phyloP scores from a whole-genome alignment of 352 stramenopile species.

The Phytophthora hibernalis region DNA sequence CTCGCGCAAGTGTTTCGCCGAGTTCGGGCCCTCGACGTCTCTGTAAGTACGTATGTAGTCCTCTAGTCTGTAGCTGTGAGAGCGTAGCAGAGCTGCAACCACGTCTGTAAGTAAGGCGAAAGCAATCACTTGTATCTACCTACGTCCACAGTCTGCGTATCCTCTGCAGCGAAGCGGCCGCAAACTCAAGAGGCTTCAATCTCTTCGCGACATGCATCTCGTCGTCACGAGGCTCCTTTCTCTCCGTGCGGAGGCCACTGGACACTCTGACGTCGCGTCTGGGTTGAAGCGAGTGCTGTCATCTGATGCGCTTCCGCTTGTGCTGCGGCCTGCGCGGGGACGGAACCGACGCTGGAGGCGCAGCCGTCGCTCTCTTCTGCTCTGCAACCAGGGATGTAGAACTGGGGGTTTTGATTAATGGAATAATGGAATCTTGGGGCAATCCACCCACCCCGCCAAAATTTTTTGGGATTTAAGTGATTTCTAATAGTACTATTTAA shows the following conservation, averaged over 20 bases:
- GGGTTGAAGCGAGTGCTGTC: background rate
- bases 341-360: background rate
- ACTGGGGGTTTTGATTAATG: too few species aligned
- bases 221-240: background rate
- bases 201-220: slow-evolving; percentile 21
- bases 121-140: slow-evolving; percentile 23
- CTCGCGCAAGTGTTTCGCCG: slow-evolving; percentile 37
- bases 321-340: background rate
- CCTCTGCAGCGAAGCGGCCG: slow-evolving; percentile 14
- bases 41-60: slow-evolving; percentile 23
- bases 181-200: slow-evolving; percentile 6
- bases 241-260: slow-evolving; percentile 2
- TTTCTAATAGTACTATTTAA: too few species aligned
- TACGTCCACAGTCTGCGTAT: background rate
- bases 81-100: slow-evolving; percentile 20
- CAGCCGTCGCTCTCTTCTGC: background rate
- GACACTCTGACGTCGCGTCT: too few species aligned
- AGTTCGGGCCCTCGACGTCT: slow-evolving; percentile 40
- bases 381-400: too few species aligned
- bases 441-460: too few species aligned
- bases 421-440: too few species aligned
- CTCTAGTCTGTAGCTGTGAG: slow-evolving; percentile 26
- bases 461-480: too few species aligned
- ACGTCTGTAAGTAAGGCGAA: slow-evolving; percentile 34
- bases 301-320: slow-evolving; percentile 22